These are phyloP conservation scores for Myochromella boudieri DNA, from an alignment of 768 basidiomycete species.

Conservation along the genomic window DNA sequence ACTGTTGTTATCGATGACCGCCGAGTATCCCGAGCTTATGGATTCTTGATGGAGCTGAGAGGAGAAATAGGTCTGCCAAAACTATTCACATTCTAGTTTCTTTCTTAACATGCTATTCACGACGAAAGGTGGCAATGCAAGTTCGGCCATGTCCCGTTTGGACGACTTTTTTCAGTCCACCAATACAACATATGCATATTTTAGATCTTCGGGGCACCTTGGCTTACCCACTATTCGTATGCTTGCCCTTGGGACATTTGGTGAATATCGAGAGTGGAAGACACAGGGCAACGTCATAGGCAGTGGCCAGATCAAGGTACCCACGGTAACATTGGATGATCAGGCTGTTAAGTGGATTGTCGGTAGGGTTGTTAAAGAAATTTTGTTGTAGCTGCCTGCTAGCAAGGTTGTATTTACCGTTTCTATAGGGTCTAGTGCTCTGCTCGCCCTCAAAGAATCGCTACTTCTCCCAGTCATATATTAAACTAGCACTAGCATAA, in stretches of 20 bases:
- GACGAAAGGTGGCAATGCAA: slow-evolving; percentile 1
- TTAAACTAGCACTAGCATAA: too few species aligned
- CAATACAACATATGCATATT: slow-evolving; percentile 6
- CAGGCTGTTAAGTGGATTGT: slow-evolving; percentile 11
- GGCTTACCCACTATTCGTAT: slow-evolving; percentile 10
- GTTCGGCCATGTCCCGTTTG: slow-evolving; percentile 1
- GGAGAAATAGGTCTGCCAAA: slow-evolving; percentile 4
- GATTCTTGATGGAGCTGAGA: slow-evolving; percentile 12
- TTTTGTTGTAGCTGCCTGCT: too few species aligned
- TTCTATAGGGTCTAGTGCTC: too few species aligned
- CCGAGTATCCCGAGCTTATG: slow-evolving; percentile 6
- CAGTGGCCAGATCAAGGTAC: slow-evolving; percentile 15
- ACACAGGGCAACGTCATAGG: background rate
- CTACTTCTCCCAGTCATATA: too few species aligned
- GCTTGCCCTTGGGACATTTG: slow-evolving; percentile 15
- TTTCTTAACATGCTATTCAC: too few species aligned
- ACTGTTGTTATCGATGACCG: slow-evolving; percentile 14
- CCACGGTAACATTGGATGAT: slow-evolving; percentile 5
- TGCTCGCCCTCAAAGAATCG: too few species aligned
- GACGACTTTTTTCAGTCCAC: slow-evolving; percentile 3
- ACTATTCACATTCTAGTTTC: background rate
- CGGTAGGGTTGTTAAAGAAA: slow-evolving; percentile 6
- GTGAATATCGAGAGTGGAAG: slow-evolving; percentile 16
- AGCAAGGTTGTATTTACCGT: too few species aligned
- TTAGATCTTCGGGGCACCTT: background rate